A percentile compares a stretch with the other conserved stretches of the same genome.
Evolutionary conservation across 176 grass and related monocot species (phyloP).

Genomic region (Eragrostis curvula): DNA sequence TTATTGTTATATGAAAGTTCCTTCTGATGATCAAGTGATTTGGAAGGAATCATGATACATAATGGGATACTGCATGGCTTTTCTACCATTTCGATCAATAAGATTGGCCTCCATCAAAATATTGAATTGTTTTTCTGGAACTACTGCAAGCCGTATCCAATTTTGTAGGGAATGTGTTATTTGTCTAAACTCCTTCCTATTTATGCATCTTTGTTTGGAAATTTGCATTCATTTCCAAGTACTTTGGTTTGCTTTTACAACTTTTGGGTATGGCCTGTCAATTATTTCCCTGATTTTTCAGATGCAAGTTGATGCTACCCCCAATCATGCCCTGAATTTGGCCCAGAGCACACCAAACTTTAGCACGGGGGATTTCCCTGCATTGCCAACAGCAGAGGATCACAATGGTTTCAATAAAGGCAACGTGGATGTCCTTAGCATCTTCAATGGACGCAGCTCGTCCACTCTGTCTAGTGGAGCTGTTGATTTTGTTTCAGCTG

Average conservation of each 20-base stretch:
- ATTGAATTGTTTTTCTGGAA: not conserved
- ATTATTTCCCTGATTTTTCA: slow-evolving; percentile 44
- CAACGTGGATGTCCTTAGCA: slow-evolving; percentile 44
- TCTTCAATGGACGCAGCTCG: slow-evolving; percentile 47
- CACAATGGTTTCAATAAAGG: slow-evolving; percentile 66
- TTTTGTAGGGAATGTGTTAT: not conserved
- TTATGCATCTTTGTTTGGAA: not conserved
- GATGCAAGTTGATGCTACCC: slow-evolving; percentile 84
- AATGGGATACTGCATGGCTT: not conserved
- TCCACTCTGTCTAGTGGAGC: slow-evolving; percentile 55
- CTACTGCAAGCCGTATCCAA: not conserved
- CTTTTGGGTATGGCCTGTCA: not conserved
- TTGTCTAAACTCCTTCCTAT: not conserved
- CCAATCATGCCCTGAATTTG: slow-evolving; percentile 55
- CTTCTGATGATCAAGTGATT: not conserved
- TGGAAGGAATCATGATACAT: not conserved
- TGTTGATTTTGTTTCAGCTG: slow-evolving; percentile 87
- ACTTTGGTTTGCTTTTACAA: slow-evolving; percentile 2
- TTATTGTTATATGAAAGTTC: not conserved
- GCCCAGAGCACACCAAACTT: slow-evolving; percentile 64
- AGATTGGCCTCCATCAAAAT: not conserved
- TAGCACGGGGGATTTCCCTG: slow-evolving; percentile 84
- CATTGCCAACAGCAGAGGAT: slow-evolving; percentile 62
- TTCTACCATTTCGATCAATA: not conserved
- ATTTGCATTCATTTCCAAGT: not conserved